Evolutionary conservation across 768 basidiomycete species (phyloP), one percentile per base, ranked within the genome.

Genomic region (Leccinum subtestaceum): DNA sequence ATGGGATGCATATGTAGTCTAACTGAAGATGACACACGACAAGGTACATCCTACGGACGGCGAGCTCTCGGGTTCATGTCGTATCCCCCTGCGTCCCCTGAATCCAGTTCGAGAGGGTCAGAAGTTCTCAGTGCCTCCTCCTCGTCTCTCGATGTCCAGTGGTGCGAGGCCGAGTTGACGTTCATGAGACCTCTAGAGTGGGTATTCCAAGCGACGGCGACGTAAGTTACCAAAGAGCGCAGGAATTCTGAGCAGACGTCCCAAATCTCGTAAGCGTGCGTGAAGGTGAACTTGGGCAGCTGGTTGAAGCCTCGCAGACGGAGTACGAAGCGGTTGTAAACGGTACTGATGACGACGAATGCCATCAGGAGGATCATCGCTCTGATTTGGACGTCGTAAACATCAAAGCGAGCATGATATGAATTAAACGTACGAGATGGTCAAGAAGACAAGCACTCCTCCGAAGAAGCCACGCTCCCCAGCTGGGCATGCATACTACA

Each of bases 241-340:
- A 67, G 11, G 31, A 70, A 59, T 19, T 67, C 71, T 34, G 54
- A 53, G 36, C 53, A 65, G 31, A 72, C 55, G 0, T 60, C 67
- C 57, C 60, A 53, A 10, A 72, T 57, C 54, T 72, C 72, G 5
- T 36, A 60, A 0, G 57, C 57, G 21, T 74, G 71, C 29, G 53
- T 5, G 40, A 74, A 31, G 17, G 78, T 76, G 65, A 87, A 84
- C 59, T 81, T 83, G 12, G 91, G 91, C 36, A 93, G 77, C 67
- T 88, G 86, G 63, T 91, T 87, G 55, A 83, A 76, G 1, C 93
- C 91, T 17, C 82, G 81, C 27, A 86, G 82, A 57, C 82, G 79
- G 10, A 94, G 85, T 52, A 88, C 85, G 68, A 81, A 89, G 59
- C 86, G 86, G 69, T 91, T 92, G 76, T 94, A 93, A 11, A 91